Percentiles rank a stretch among this genome's conserved stretches.
phyloP scores from a whole-genome alignment of 1,139 yeast genomes.

The Suhomyces anneliseae region DNA sequence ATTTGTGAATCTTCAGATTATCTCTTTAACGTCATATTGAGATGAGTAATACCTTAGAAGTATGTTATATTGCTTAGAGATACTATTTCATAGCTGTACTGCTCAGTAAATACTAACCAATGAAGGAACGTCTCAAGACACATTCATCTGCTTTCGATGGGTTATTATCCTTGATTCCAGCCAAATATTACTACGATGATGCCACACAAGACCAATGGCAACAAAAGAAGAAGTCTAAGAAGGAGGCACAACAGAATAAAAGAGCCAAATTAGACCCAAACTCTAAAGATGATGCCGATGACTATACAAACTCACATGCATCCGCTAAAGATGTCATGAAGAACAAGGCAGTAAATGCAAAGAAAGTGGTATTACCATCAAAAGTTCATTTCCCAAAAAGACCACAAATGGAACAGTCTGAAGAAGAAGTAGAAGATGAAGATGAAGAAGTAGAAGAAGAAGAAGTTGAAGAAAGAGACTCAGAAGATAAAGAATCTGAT shows the following conservation, averaged over 20 bases:
- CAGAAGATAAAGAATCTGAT: constrained; percentile 7
- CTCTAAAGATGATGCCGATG: constrained; percentile 45
- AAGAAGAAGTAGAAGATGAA: constrained; percentile 17
- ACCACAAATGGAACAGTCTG: constrained; percentile 15
- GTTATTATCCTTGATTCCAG: constrained; percentile 85
- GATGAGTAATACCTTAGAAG: constrained; percentile 53
- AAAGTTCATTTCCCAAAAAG: constrained; percentile 5
- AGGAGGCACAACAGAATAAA: constrained; percentile 61
- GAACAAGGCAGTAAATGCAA: constrained; percentile 56
- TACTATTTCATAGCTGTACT: background rate
- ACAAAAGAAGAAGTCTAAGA: constrained; percentile 72
- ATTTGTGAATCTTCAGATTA: background rate
- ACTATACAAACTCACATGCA: constrained; percentile 37
- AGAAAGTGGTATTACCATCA: constrained; percentile 56
- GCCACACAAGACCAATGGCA: constrained; percentile 88
- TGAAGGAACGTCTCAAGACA: constrained; percentile 73
- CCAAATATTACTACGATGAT: constrained; percentile 83
- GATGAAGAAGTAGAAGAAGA: constrained; percentile 17
- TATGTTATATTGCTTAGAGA: constrained; percentile 27
- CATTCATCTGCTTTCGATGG: constrained; percentile 92
- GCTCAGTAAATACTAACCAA: constrained; percentile 25
- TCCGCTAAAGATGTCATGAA: constrained; percentile 70
- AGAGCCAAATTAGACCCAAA: constrained; percentile 77
- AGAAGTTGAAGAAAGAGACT: constrained; percentile 11
- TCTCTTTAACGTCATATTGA: background rate